phyloP scores from a whole-genome alignment of 495 filamentous ascomycete species.

The Penicillium soppii region DNA sequence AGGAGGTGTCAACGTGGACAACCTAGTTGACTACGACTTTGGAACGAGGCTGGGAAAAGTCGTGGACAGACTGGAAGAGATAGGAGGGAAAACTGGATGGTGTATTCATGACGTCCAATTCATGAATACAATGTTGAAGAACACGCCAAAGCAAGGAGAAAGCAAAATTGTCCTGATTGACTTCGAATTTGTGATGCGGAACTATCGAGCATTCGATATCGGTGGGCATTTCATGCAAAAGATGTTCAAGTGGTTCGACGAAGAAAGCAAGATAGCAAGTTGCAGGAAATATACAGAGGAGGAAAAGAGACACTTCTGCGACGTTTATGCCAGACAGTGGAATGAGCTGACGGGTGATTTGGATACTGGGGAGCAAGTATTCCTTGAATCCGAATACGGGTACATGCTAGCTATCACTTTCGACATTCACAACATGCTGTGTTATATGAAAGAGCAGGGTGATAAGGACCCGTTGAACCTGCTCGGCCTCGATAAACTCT shows the following conservation, averaged over 20 bases:
- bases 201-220: constrained; percentile 34
- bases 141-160: constrained; percentile 18
- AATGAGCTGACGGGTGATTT: constrained; percentile 27
- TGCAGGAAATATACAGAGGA: constrained; percentile 30
- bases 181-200: constrained; percentile 32
- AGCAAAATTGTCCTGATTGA: constrained; percentile 29
- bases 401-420: constrained; percentile 30
- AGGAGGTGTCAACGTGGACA: constrained; percentile 26
- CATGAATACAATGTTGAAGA: constrained; percentile 32
- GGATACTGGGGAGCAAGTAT: constrained; percentile 28
- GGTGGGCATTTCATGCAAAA: constrained; percentile 38
- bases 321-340: constrained; percentile 28
- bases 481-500: constrained; percentile 27
- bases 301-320: constrained; percentile 32
- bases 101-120: constrained; percentile 35
- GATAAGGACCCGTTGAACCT: constrained; percentile 29
- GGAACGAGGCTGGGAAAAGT: constrained; percentile 14
- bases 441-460: constrained; percentile 23
- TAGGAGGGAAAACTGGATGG: constrained; percentile 25
- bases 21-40: constrained; percentile 29
- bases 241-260: constrained; percentile 36
- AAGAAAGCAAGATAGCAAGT: constrained; percentile 26
- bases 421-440: constrained; percentile 35
- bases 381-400: constrained; percentile 29
- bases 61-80: constrained; percentile 19